These are phyloP conservation scores for Eruca vesicaria DNA, from an alignment of 441 rosid genomes.

Conservation along the genomic window DNA sequence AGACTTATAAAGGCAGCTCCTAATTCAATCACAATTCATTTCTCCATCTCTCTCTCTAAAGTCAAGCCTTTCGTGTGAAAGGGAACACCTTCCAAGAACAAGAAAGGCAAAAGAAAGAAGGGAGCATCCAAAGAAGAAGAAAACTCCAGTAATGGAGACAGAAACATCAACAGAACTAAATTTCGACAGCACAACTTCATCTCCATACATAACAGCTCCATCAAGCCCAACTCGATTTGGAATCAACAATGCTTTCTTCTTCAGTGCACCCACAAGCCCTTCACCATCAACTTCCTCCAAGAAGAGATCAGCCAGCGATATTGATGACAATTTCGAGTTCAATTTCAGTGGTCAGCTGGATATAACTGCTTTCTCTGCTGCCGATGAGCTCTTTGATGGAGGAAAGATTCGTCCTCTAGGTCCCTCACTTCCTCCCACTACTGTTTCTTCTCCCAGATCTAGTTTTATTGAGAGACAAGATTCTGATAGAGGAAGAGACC, in stretches of 20 bases:
- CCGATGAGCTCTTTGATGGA: conserved; percentile 83
- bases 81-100: conserved; percentile 26
- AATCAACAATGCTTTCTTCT: conserved; percentile 41
- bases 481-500: conserved; percentile 58
- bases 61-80: conserved; percentile 23
- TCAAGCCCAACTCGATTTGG: conserved; percentile 79
- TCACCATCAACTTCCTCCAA: conserved; percentile 41
- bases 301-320: conserved; percentile 35
- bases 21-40: conserved; percentile 21
- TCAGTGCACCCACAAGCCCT: conserved; percentile 72
- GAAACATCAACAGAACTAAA: conserved; percentile 45
- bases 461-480: conserved; percentile 37
- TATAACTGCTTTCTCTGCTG: conserved; percentile 68
- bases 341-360: conserved; percentile 77
- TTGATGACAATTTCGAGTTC: conserved; percentile 65
- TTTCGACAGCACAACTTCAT: conserved; percentile 71
- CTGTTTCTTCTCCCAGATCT: conserved; percentile 43
- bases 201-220: conserved; percentile 94
- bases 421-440: conserved; percentile 42
- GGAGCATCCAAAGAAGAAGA: conserved; percentile 20
- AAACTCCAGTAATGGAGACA: conserved; percentile 43
- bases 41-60: conserved; percentile 25
- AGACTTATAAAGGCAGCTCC: conserved; percentile 55
- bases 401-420: conserved; percentile 82
- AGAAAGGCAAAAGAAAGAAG: conserved; percentile 23